Conservation (phyloP, 1,284 basidiomycete genomes). For the Coniophora puteana region DNA sequence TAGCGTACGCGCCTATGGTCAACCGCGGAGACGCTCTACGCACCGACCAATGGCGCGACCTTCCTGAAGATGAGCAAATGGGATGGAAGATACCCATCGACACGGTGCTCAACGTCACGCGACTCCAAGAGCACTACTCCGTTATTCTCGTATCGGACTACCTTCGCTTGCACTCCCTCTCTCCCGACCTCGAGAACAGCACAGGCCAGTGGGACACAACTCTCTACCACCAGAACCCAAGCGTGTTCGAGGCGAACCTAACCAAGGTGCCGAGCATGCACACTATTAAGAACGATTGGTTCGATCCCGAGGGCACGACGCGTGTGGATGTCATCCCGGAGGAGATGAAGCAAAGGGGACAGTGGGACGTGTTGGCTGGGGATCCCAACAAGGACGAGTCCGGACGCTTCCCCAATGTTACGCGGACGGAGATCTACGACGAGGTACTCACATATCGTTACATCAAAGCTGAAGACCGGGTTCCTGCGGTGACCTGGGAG, state of each 20-base stretch:
- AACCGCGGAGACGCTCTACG: constrained; percentile 34
- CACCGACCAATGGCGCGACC: constrained; percentile 35
- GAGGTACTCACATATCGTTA: too few relatives aligned
- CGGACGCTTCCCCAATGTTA: too few relatives aligned
- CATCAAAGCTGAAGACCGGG: too few relatives aligned
- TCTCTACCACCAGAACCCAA: constrained; percentile 20
- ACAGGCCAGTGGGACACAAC: constrained; percentile 35
- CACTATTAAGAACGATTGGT: constrained; percentile 34
- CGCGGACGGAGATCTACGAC: constrained; percentile 16
- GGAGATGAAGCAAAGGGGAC: constrained; percentile 29
- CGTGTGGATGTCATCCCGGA: constrained; percentile 34
- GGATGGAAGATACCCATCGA: constrained; percentile 35
- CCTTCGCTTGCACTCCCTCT: constrained; percentile 35
- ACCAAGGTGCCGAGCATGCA: constrained; percentile 22
- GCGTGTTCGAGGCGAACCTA: constrained; percentile 12
- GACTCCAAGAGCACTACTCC: constrained; percentile 33
- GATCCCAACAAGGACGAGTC: constrained; percentile 14
- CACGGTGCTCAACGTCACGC: constrained; percentile 44
- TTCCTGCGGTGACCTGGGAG: too few relatives aligned
- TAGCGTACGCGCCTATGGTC: constrained; percentile 35
- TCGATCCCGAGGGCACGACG: constrained; percentile 28
- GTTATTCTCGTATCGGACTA: constrained; percentile 40
- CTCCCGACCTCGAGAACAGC: constrained; percentile 28
- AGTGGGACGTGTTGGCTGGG: constrained; percentile 15
- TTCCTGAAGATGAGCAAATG: constrained; percentile 39